Evolutionary conservation across 306 rosid genomes (phyloP).

Genomic region (Quillaja saponaria): DNA sequence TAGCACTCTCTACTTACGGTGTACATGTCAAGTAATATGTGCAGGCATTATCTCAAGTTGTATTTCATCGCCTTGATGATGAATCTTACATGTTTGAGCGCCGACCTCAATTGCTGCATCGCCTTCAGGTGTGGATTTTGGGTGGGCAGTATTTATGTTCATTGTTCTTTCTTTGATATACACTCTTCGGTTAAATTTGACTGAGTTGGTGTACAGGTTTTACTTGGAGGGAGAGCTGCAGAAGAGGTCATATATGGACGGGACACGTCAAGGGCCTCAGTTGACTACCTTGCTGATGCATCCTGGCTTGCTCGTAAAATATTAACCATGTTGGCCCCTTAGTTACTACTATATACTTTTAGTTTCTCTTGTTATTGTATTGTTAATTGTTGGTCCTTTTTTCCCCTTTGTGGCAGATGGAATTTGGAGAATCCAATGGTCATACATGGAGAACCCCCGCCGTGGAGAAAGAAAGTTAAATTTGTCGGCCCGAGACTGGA

Average conservation of each 20-base stretch:
- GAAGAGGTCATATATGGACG: constrained; percentile 95
- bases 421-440: constrained; percentile 94
- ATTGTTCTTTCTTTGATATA: background rate
- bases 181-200: constrained; percentile 26
- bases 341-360: constrained; percentile 9
- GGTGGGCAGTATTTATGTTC: constrained; percentile 29
- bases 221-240: constrained; percentile 96
- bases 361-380: constrained; percentile 20
- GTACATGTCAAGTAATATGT: constrained; percentile 12
- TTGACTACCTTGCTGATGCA: constrained; percentile 91
- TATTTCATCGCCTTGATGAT: constrained; percentile 88
- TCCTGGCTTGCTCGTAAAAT: constrained; percentile 99
- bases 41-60: constrained; percentile 90
- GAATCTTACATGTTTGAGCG: constrained; percentile 94
- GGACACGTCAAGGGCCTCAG: constrained; percentile 88
- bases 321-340: constrained; percentile 69
- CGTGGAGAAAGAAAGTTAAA: constrained; percentile 73
- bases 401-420: constrained; percentile 56
- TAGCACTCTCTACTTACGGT: constrained; percentile 7
- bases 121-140: constrained; percentile 72
- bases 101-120: constrained; percentile 81
- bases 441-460: constrained; percentile 93
- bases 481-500: constrained; percentile 93
- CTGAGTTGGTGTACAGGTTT: constrained; percentile 54
- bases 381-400: constrained; percentile 25